These are phyloP conservation scores for Escallonia herrerae DNA, from an alignment of 129 eudicot species.

Conservation along the genomic window DNA sequence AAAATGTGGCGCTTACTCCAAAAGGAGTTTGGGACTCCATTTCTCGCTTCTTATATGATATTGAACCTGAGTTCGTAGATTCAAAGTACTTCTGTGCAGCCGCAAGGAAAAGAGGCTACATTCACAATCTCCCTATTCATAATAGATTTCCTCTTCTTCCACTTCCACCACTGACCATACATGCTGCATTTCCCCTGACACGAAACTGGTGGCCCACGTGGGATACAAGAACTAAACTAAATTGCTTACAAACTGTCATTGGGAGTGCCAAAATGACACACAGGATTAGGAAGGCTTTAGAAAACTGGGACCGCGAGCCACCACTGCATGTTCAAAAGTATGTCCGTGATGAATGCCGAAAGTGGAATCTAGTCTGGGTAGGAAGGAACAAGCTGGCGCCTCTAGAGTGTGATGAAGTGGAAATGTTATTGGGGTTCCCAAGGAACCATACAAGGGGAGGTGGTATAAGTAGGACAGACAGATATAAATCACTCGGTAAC, in stretches of 20 bases:
- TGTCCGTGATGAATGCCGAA: slow-evolving; percentile 62
- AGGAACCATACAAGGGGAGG: slow-evolving; percentile 92
- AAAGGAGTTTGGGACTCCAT: slow-evolving; percentile 95
- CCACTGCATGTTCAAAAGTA: slow-evolving; percentile 53
- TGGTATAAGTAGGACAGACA: slow-evolving; percentile 78
- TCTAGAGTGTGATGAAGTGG: slow-evolving; percentile 83
- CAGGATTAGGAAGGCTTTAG: slow-evolving; percentile 68
- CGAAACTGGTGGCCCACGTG: slow-evolving; percentile 89
- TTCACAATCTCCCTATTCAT: slow-evolving; percentile 72
- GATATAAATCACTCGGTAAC: slow-evolving; percentile 85
- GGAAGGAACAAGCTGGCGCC: slow-evolving; percentile 93
- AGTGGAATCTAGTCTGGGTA: slow-evolving; percentile 94
- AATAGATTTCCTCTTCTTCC: slow-evolving; percentile 76
- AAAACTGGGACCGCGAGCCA: slow-evolving; percentile 53
- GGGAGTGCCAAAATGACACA: slow-evolving; percentile 72
- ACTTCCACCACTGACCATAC: slow-evolving; percentile 68
- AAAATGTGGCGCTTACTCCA: slow-evolving; percentile 92
- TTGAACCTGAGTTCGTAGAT: slow-evolving; percentile 86
- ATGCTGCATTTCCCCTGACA: slow-evolving; percentile 72
- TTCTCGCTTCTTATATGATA: slow-evolving; percentile 56
- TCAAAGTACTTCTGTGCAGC: slow-evolving; percentile 78
- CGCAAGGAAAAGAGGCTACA: slow-evolving; percentile 77
- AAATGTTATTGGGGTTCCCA: slow-evolving; percentile 82
- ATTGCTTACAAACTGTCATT: slow-evolving; percentile 70
- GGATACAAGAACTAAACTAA: slow-evolving; percentile 69